phyloP scores from a whole-genome alignment of 2,329 filamentous ascomycete species.

The Ramularia endophylla region DNA sequence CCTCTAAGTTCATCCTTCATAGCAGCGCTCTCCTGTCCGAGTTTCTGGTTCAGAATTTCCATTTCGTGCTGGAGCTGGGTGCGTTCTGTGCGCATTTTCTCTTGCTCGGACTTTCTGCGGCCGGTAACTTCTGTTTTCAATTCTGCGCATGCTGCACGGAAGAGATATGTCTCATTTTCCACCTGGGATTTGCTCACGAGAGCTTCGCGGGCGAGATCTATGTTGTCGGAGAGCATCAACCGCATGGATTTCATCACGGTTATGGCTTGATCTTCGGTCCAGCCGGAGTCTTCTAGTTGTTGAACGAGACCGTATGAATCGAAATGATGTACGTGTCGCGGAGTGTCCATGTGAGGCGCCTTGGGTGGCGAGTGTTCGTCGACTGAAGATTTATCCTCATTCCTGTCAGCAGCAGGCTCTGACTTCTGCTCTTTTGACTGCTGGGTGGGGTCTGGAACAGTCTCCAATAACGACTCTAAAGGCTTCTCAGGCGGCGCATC shows the following conservation, averaged over 20 bases:
- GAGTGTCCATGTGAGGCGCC: slow-evolving; percentile 56
- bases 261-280: slow-evolving; percentile 67
- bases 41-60: slow-evolving; percentile 80
- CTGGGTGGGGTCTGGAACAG: slow-evolving; percentile 22
- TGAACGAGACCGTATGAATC: slow-evolving; percentile 88
- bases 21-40: slow-evolving; percentile 74
- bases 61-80: slow-evolving; percentile 87
- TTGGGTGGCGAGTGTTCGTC: slow-evolving; percentile 49
- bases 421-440: slow-evolving; percentile 17
- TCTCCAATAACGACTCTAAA: slow-evolving; percentile 25
- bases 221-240: slow-evolving; percentile 66
- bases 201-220: slow-evolving; percentile 71
- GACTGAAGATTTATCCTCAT: slow-evolving; percentile 17
- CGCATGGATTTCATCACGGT: slow-evolving; percentile 91
- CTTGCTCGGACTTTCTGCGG: slow-evolving; percentile 67
- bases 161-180: slow-evolving; percentile 90
- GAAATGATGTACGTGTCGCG: slow-evolving; percentile 91
- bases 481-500: slow-evolving; percentile 19
- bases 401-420: slow-evolving; percentile 20
- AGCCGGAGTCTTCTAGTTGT: slow-evolving; percentile 66
- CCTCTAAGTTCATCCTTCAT: slow-evolving; percentile 90
- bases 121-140: slow-evolving; percentile 81
- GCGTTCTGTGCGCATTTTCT: slow-evolving; percentile 75
- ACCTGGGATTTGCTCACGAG: slow-evolving; percentile 87
- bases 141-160: slow-evolving; percentile 89